These are phyloP conservation scores for Purpureocillium lavendulum DNA, from an alignment of 2,329 filamentous ascomycete species.

Conservation along the genomic window DNA sequence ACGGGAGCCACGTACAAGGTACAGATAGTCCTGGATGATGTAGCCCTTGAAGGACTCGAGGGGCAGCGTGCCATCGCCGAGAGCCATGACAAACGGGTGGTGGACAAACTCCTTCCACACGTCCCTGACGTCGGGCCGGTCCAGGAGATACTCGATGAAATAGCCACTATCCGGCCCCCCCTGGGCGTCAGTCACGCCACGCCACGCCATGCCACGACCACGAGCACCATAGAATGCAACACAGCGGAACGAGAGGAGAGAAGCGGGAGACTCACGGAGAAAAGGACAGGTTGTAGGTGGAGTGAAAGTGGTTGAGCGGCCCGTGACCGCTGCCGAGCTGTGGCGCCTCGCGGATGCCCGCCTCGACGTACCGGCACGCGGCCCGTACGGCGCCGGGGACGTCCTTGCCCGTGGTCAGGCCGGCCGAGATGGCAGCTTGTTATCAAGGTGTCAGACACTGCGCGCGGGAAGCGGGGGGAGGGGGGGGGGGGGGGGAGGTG, in stretches of 20 bases:
- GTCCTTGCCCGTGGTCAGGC: conserved; percentile 51
- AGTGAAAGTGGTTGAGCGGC: conserved; percentile 74
- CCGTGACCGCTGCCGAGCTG: conserved; percentile 59
- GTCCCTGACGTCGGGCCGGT: conserved; percentile 61
- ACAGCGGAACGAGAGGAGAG: not conserved
- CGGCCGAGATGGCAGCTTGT: conserved; percentile 68
- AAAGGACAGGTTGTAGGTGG: conserved; percentile 59
- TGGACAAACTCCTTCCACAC: conserved; percentile 71
- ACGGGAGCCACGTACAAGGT: conserved; percentile 48
- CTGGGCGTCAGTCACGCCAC: too few relatives aligned
- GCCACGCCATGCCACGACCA: too few relatives aligned
- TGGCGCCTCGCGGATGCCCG: conserved; percentile 57
- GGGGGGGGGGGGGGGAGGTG: too few relatives aligned
- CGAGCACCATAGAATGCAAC: not conserved
- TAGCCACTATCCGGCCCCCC: conserved; percentile 43
- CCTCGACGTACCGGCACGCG: conserved; percentile 66
- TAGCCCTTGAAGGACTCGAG: conserved; percentile 78
- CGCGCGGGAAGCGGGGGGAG: too few relatives aligned
- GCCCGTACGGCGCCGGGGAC: conserved; percentile 53
- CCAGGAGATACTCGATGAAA: conserved; percentile 77
- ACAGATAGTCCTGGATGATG: conserved; percentile 87
- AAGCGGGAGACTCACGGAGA: conserved; percentile 42
- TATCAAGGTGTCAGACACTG: not conserved
- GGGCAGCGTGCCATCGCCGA: conserved; percentile 70
- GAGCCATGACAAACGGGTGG: conserved; percentile 71